A percentile compares a stretch with the other conserved stretches of the same genome.
Evolutionary conservation across 2,329 filamentous ascomycete species (phyloP).

Genomic region (Fusarium sp.): DNA sequence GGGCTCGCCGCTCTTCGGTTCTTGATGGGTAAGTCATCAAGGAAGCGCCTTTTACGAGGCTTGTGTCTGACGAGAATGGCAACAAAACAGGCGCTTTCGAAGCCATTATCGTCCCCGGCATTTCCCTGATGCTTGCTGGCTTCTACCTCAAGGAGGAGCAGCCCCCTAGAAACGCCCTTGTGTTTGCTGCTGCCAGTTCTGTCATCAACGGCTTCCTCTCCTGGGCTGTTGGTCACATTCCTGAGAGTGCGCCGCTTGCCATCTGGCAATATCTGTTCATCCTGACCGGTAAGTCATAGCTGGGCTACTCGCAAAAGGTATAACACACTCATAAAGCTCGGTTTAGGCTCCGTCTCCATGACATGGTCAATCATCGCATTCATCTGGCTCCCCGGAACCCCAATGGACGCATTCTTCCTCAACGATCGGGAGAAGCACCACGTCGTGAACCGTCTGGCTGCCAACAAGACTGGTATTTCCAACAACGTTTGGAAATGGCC

Average conservation of each 20-base stretch:
- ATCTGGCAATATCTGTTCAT: constrained; percentile 16
- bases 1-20: constrained; percentile 1
- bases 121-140: constrained; percentile 3
- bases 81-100: constrained; percentile 7
- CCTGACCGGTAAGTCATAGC: background rate
- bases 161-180: constrained; percentile 9
- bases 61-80: background rate
- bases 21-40: constrained; percentile 6
- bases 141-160: constrained; percentile 15
- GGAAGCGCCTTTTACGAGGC: background rate
- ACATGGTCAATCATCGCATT: constrained; percentile 17
- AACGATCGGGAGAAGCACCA: constrained; percentile 14
- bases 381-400: constrained; percentile 18
- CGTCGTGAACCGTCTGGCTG: constrained; percentile 10
- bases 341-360: constrained; percentile 7
- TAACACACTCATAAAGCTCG: background rate
- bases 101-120: constrained; percentile 14
- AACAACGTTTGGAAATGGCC: constrained; percentile 59
- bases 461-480: constrained; percentile 44
- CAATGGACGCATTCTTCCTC: constrained; percentile 23
- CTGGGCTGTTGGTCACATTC: constrained; percentile 12
- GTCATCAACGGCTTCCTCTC: constrained; percentile 16
- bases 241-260: background rate
- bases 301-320: background rate
- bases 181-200: constrained; percentile 8